Conservation (phyloP, 805 yeast genomes). For the Candida sanyiensis region DNA sequence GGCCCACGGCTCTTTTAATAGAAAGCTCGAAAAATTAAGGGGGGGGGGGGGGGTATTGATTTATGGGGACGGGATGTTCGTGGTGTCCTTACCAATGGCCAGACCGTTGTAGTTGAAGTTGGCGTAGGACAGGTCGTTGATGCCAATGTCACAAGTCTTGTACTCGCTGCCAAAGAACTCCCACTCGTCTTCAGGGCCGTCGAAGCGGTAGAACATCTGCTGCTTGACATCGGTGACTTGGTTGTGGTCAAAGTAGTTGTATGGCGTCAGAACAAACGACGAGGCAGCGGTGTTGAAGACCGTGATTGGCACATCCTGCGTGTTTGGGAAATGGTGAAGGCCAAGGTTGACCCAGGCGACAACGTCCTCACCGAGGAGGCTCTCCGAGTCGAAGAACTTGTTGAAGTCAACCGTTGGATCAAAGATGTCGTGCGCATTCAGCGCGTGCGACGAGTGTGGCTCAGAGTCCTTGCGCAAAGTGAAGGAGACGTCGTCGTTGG, state of each 20-base stretch:
- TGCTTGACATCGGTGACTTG: slow-evolving; percentile 23
- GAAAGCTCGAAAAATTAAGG: neutral
- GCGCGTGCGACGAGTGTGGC: slow-evolving; percentile 18
- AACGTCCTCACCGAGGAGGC: slow-evolving; percentile 24
- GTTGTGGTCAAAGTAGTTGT: slow-evolving; percentile 25
- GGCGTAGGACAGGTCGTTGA: slow-evolving; percentile 15
- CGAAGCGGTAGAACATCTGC: slow-evolving; percentile 19
- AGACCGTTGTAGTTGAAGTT: slow-evolving; percentile 21
- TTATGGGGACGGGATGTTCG: slow-evolving; percentile 22
- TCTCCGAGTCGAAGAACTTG: slow-evolving; percentile 24
- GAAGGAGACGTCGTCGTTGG: slow-evolving; percentile 20
- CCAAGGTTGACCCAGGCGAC: slow-evolving; percentile 28
- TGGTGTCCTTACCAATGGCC: slow-evolving; percentile 19
- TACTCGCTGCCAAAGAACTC: slow-evolving; percentile 22
- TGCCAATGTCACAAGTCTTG: slow-evolving; percentile 15
- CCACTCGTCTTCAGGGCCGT: slow-evolving; percentile 19
- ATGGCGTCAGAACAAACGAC: slow-evolving; percentile 24
- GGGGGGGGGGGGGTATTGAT: too few species aligned
- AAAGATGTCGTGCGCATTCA: slow-evolving; percentile 21
- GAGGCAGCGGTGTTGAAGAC: slow-evolving; percentile 25
- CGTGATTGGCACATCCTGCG: slow-evolving; percentile 28
- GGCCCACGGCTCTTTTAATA: neutral
- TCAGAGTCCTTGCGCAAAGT: slow-evolving; percentile 25
- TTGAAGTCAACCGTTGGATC: slow-evolving; percentile 24
- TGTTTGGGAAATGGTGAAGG: slow-evolving; percentile 27